These are phyloP conservation scores for Hibiscus tridactylites DNA, from an alignment of 345 rosid species.

Conservation along the genomic window DNA sequence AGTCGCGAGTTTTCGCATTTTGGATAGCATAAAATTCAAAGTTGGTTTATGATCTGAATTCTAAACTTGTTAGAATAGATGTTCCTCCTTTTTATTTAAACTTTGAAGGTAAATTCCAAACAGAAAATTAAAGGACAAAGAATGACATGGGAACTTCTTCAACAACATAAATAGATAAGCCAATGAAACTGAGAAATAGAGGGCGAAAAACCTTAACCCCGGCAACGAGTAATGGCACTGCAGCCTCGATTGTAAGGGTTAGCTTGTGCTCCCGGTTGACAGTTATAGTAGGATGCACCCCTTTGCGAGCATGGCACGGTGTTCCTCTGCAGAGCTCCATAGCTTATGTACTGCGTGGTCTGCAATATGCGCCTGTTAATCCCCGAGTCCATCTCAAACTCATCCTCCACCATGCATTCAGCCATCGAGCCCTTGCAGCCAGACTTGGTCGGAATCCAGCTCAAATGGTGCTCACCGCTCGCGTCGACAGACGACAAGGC, in stretches of 20 bases:
- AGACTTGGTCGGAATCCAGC: constrained; percentile 28
- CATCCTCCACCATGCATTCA: constrained; percentile 45
- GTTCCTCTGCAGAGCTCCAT: neutral
- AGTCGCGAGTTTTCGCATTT: constrained; percentile 24
- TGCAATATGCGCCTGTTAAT: constrained; percentile 62
- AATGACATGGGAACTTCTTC: neutral
- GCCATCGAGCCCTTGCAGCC: constrained; percentile 50
- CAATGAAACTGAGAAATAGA: neutral
- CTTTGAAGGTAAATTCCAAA: neutral
- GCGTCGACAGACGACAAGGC: constrained; percentile 18
- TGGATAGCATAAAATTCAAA: neutral
- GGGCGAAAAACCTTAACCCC: constrained; percentile 29
- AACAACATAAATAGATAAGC: neutral
- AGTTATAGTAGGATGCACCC: neutral
- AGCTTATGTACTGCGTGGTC: constrained; percentile 54
- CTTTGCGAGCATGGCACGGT: neutral
- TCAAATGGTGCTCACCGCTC: constrained; percentile 20
- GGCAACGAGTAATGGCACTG: neutral
- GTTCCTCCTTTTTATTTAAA: neutral
- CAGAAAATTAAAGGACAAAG: neutral
- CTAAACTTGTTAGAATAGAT: neutral
- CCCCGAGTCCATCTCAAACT: constrained; percentile 54
- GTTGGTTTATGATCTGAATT: neutral
- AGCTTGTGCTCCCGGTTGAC: neutral
- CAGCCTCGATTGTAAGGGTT: neutral